These are phyloP conservation scores for Diaporthe sp. DNA, from an alignment of 2,329 filamentous ascomycete genomes.

Conservation along the genomic window DNA sequence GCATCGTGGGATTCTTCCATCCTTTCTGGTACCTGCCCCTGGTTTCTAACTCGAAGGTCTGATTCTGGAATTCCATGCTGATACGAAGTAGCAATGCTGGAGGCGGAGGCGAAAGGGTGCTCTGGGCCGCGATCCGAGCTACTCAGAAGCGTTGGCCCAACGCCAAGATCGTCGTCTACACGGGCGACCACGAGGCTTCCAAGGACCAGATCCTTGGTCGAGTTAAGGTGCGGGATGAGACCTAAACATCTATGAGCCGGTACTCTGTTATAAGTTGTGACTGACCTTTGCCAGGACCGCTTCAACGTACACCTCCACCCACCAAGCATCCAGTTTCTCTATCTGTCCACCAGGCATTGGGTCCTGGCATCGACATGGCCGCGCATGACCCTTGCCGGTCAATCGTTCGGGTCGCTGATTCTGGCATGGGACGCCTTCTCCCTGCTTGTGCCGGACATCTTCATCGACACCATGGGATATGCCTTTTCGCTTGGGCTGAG, in stretches of 20 bases:
- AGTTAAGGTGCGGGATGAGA: conserved; percentile 72
- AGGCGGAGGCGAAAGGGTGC: conserved; percentile 93
- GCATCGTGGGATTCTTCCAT: conserved; percentile 96
- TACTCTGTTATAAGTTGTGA: not conserved
- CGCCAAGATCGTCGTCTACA: conserved; percentile 93
- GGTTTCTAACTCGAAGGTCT: too few species aligned
- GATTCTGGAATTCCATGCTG: conserved; percentile 28
- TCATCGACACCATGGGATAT: conserved; percentile 98
- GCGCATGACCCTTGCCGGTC: conserved; percentile 92
- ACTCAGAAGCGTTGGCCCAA: conserved; percentile 91
- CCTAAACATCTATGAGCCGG: too few species aligned
- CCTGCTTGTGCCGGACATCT: conserved; percentile 92
- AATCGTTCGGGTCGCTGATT: conserved; percentile 89
- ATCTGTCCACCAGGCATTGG: conserved; percentile 88
- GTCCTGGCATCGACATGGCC: conserved; percentile 91
- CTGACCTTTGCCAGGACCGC: conserved; percentile 70
- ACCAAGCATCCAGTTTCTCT: conserved; percentile 88
- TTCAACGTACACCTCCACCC: conserved; percentile 94
- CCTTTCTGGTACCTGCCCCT: conserved; percentile 86
- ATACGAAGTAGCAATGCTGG: conserved; percentile 82
- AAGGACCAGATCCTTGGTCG: conserved; percentile 84
- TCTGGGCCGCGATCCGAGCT: conserved; percentile 95
- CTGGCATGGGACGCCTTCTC: conserved; percentile 93
- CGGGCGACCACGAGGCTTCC: conserved; percentile 90
- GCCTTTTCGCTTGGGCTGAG: conserved; percentile 88